A percentile compares a stretch with the other conserved stretches of the same genome.
These are phyloP conservation scores for Starmerella vaccinii DNA, from an alignment of 805 yeast species.

Conservation along the genomic window DNA sequence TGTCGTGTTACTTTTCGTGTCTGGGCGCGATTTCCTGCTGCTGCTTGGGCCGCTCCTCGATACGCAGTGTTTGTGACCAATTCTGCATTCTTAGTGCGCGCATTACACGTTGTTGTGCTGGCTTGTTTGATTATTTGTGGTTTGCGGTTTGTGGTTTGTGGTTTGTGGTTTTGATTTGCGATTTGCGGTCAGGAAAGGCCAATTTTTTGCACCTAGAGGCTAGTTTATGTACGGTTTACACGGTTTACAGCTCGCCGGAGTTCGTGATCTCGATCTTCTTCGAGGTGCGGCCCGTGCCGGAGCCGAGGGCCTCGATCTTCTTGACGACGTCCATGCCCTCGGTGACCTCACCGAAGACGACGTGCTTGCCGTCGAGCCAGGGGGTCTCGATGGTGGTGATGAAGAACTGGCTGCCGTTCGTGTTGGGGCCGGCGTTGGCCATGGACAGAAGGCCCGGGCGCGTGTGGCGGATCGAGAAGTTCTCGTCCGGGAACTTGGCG, in stretches of 20 bases:
- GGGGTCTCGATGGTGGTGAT: slow-evolving; percentile 81
- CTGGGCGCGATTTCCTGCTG: too few species aligned
- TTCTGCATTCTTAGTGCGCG: too few species aligned
- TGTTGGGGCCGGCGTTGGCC: slow-evolving; percentile 98
- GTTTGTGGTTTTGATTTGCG: too few species aligned
- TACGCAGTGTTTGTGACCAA: too few species aligned
- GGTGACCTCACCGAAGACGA: slow-evolving; percentile 84
- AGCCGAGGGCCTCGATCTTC: slow-evolving; percentile 71
- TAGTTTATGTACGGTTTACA: too few species aligned
- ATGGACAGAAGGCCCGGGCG: slow-evolving; percentile 77
- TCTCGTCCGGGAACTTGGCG: slow-evolving; percentile 65
- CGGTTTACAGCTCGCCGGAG: slow-evolving; percentile 49
- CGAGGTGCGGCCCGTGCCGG: slow-evolving; percentile 54
- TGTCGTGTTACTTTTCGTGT: too few species aligned
- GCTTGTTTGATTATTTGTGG: too few species aligned
- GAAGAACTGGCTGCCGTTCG: slow-evolving; percentile 97
- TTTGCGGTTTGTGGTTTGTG: too few species aligned
- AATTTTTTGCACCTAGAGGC: too few species aligned
- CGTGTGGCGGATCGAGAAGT: slow-evolving; percentile 58
- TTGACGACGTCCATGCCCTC: slow-evolving; percentile 80
- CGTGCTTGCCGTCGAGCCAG: slow-evolving; percentile 91
- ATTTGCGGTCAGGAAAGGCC: too few species aligned
- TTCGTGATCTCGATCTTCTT: slow-evolving; percentile 55
- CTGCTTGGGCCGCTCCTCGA: too few species aligned
- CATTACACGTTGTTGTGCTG: too few species aligned